phyloP scores from a whole-genome alignment of 2,329 filamentous ascomycete genomes.

The Podosphaera fusca region DNA sequence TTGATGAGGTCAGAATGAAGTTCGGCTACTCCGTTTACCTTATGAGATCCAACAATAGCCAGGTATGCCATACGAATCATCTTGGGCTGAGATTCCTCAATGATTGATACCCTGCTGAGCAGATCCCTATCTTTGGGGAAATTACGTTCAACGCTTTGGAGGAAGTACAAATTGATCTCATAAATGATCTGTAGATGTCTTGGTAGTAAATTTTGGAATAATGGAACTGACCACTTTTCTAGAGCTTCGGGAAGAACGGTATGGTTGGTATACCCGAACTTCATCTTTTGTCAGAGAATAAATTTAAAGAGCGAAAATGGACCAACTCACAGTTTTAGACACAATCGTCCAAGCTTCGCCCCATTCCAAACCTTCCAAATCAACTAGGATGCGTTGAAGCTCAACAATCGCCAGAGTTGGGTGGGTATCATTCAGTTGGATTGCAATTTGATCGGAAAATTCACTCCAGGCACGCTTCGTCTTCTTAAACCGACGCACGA shows the following conservation, averaged over 20 bases:
- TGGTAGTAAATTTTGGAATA: slow-evolving; percentile 80
- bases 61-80: slow-evolving; percentile 96
- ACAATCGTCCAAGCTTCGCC: slow-evolving; percentile 76
- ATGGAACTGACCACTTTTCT: slow-evolving; percentile 92
- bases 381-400: slow-evolving; percentile 74
- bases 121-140: slow-evolving; percentile 82
- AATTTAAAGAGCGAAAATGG: not conserved
- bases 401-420: slow-evolving; percentile 92
- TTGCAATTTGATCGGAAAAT: slow-evolving; percentile 85
- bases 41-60: slow-evolving; percentile 91
- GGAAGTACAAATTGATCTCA: slow-evolving; percentile 88
- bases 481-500: slow-evolving; percentile 96
- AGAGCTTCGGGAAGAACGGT: slow-evolving; percentile 90
- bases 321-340: slow-evolving; percentile 32
- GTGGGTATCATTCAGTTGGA: slow-evolving; percentile 95
- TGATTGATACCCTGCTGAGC: slow-evolving; percentile 74
- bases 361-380: slow-evolving; percentile 81
- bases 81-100: slow-evolving; percentile 90
- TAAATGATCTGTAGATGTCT: slow-evolving; percentile 94
- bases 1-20: slow-evolving; percentile 94
- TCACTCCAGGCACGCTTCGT: slow-evolving; percentile 73
- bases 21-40: slow-evolving; percentile 96
- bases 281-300: slow-evolving; percentile 3
- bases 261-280: slow-evolving; percentile 94
- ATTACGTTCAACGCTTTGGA: slow-evolving; percentile 70